A percentile compares a stretch with the other conserved stretches of the same genome.
These are phyloP conservation scores for Colletotrichum theobromicola DNA, from an alignment of 2,329 filamentous ascomycete species.

Conservation along the genomic window DNA sequence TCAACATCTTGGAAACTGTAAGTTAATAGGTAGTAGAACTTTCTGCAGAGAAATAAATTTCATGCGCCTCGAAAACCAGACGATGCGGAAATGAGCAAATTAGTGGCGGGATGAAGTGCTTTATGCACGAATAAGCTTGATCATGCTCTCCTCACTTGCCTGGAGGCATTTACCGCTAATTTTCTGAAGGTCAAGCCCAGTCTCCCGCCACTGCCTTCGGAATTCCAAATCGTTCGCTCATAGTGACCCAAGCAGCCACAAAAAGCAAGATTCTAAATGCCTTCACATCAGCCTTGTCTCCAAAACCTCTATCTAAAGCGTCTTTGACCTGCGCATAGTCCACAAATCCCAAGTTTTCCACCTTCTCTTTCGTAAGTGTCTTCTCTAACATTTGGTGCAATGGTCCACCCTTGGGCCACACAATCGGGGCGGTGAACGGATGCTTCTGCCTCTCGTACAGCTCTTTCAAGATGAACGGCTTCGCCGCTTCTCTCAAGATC, in stretches of 20 bases:
- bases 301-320: constrained; percentile 42
- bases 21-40: too few relatives aligned
- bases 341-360: constrained; percentile 44
- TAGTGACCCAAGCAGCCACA: not conserved
- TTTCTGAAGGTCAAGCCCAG: too few relatives aligned
- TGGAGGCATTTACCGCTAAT: too few relatives aligned
- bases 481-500: constrained; percentile 49
- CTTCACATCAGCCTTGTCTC: constrained; percentile 32
- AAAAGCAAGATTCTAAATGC: not conserved
- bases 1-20: too few relatives aligned
- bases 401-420: constrained; percentile 45
- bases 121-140: too few relatives aligned
- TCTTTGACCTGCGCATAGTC: constrained; percentile 39
- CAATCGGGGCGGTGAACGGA: constrained; percentile 49
- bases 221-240: not conserved
- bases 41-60: too few relatives aligned
- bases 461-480: constrained; percentile 46
- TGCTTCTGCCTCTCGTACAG: constrained; percentile 54
- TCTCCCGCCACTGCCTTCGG: not conserved
- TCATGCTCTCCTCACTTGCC: too few relatives aligned
- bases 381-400: constrained; percentile 38
- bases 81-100: too few relatives aligned
- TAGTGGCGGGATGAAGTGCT: too few relatives aligned
- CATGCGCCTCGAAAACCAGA: too few relatives aligned
- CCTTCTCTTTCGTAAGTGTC: constrained; percentile 37